These are phyloP conservation scores for Aegilops speltoides DNA, from an alignment of 176 grass and related monocot genomes.

Conservation along the genomic window DNA sequence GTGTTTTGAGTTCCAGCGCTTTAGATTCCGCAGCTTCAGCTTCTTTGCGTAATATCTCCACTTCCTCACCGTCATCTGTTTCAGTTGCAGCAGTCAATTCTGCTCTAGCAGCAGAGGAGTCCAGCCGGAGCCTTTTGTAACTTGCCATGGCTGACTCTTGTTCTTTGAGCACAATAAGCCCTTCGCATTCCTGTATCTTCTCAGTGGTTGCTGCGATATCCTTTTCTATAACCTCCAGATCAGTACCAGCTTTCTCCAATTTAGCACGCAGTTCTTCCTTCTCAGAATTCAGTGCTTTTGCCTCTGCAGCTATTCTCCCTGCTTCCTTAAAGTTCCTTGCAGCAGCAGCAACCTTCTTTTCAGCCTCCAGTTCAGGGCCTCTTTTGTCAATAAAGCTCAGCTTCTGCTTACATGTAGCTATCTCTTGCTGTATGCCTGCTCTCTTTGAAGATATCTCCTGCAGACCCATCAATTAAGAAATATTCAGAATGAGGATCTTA, in stretches of 20 bases:
- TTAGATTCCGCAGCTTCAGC: slow-evolving; percentile 76
- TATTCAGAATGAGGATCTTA: slow-evolving; percentile 15
- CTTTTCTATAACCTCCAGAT: slow-evolving; percentile 71
- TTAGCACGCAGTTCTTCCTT: slow-evolving; percentile 77
- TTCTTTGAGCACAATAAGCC: slow-evolving; percentile 73
- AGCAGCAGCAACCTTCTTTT: slow-evolving; percentile 95
- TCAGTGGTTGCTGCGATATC: slow-evolving; percentile 60
- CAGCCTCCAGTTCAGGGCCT: slow-evolving; percentile 82
- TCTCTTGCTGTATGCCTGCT: slow-evolving; percentile 75
- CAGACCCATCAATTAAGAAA: slow-evolving; percentile 34
- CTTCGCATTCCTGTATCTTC: slow-evolving; percentile 77
- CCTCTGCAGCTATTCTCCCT: slow-evolving; percentile 80
- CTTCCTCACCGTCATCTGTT: slow-evolving; percentile 69
- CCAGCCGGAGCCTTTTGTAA: slow-evolving; percentile 79
- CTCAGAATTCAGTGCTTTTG: slow-evolving; percentile 75
- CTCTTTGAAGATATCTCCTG: slow-evolving; percentile 83
- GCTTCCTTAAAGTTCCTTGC: slow-evolving; percentile 97
- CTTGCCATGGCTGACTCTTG: slow-evolving; percentile 76
- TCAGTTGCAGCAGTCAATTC: slow-evolving; percentile 82
- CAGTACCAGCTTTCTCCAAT: slow-evolving; percentile 59
- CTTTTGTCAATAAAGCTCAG: slow-evolving; percentile 88
- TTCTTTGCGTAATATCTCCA: slow-evolving; percentile 64
- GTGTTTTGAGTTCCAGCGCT: slow-evolving; percentile 66
- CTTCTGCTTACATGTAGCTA: slow-evolving; percentile 71
- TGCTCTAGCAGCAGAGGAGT: slow-evolving; percentile 72